Base-by-base conservation (phyloP, 2,329 filamentous ascomycete genomes). In the Xylaria sp. region DNA sequence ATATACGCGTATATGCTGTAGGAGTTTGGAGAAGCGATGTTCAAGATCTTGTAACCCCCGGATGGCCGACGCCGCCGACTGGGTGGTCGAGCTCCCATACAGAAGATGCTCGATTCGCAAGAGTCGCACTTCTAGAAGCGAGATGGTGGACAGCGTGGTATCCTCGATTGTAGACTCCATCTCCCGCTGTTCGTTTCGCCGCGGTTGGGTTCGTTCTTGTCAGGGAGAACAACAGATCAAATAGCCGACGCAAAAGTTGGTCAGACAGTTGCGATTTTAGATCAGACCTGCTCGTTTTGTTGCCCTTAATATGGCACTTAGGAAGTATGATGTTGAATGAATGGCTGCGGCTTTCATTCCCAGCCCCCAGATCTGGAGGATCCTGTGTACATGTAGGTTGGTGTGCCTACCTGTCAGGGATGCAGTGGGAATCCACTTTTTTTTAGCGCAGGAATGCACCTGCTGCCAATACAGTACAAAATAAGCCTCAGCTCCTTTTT, bases 51-150 rank as follows among this genome's bases (percentile, higher is more conserved):
- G 82, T 51, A 89, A 79, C 51, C 82, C 81, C 23, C 81, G 79
- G 28, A 81, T 73, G 0, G 84, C 83, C 0, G 87, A 82, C 18
- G 78, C 78, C 25, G 83, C 74, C 5, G 76, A 73, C 15, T 83
- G 79, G 2, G 78, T 72, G 0, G 78, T 73, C 1, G 83, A 80
- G 37, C 80, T 77, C 32, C 88, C 88, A 74, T 87, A 84, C 54
- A 90, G 82, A 2, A 89, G 78, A 72, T 89, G 87, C 74, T 90
- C 88, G 67, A 90, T 81, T 55, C 88, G 87, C 18, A 84, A 79
- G 12, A 90, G 83, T n/a, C 88, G 88, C 60, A 85, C 82, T 75
- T 89, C 87, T 44, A 90, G 83, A 32, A 89, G 81, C 51, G 82
- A 83, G 69, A 90, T 83, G 1, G 88, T 89, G 41, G 84, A 82